Base-by-base conservation (phyloP, 2,329 filamentous ascomycete genomes). In the Aspergillus fijiensis region DNA sequence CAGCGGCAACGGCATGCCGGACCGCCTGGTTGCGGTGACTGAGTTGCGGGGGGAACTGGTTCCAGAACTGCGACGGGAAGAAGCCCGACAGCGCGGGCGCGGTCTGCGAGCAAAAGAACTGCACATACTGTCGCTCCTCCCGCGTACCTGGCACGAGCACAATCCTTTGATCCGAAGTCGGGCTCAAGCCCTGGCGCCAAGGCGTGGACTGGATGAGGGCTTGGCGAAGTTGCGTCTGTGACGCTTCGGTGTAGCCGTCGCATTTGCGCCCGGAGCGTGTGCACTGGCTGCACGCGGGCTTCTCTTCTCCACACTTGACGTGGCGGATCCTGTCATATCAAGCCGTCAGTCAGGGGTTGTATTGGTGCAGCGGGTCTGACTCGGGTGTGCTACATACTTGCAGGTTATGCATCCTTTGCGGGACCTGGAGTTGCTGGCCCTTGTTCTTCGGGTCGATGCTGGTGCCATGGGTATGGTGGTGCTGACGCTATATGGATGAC, bases 291-390 rank as follows among this genome's bases (percentile, higher is more conserved):
- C 84, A 87, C 33, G 70, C 74, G 0, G 84, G 84, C 60, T 82
- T 84, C 14, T 70, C 73, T 70, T 86, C 84, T 62, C 84, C 84
- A 67, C 84, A 86, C 69, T 85, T 85, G 56, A 85, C 80, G 59
- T 83, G 82, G 54, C 83, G 81, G 33, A 83, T 79, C 71, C 82
- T 85, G 57, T 23, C 29, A 58, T 29, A 2, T 29, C 27, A 3
- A 29, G 27, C 27, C 7, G 27, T 60, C 19, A 16, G 50, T 31
- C 10, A 50, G 47, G 51, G 51, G n/a, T 6, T 27, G 6, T 2
- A 29, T 23, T 16, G 31, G n/a, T 25, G 11, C 16, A 35, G n/a
- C 49, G 5, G 11, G 23, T 29, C 14, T 16, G 14, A 29, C 27
- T 29, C 7, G 27, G 9, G 14, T 9, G 42, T 11, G 48, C 35